These are phyloP conservation scores for Cyberlindnera sargentensis DNA, from an alignment of 805 yeast species.

Conservation along the genomic window DNA sequence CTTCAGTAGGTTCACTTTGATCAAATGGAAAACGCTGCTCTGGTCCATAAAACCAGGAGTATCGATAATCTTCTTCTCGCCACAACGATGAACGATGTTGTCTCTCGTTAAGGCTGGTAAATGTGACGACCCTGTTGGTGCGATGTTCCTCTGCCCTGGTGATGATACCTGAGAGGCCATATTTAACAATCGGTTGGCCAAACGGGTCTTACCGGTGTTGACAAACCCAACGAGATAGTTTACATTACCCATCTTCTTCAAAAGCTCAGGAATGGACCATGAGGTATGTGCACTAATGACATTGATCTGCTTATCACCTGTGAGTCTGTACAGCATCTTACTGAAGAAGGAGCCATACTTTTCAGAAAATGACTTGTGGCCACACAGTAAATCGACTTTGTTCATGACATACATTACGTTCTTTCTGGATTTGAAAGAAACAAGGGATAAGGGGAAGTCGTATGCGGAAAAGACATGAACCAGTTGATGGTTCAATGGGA, in stretches of 20 bases:
- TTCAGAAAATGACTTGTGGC: slow-evolving; percentile 23
- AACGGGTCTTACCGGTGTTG: slow-evolving; percentile 63
- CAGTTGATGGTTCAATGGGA: slow-evolving; percentile 40
- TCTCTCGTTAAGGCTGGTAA: slow-evolving; percentile 71
- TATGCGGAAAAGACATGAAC: slow-evolving; percentile 58
- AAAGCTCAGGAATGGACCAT: slow-evolving; percentile 44
- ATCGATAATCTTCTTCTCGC: slow-evolving; percentile 28
- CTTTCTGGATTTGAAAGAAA: slow-evolving; percentile 16
- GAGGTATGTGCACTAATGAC: slow-evolving; percentile 43
- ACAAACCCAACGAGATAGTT: slow-evolving; percentile 57
- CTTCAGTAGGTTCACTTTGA: slow-evolving; percentile 25
- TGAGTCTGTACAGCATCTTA: slow-evolving; percentile 28
- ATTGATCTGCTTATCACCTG: slow-evolving; percentile 28
- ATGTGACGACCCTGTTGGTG: slow-evolving; percentile 30
- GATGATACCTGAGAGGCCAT: slow-evolving; percentile 4
- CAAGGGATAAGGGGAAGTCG: slow-evolving; percentile 58
- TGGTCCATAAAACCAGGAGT: slow-evolving; percentile 32
- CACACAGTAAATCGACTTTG: slow-evolving; percentile 38
- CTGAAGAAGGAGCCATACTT: slow-evolving; percentile 28
- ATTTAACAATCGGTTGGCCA: slow-evolving; percentile 42
- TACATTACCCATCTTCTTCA: slow-evolving; percentile 29
- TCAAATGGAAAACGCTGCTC: slow-evolving; percentile 21
- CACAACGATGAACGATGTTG: slow-evolving; percentile 33
- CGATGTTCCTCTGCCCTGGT: slow-evolving; percentile 9
- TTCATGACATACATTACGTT: slow-evolving; percentile 28